Conservation (phyloP, 306 rosid species). For the Prunus kanzakura region DNA sequence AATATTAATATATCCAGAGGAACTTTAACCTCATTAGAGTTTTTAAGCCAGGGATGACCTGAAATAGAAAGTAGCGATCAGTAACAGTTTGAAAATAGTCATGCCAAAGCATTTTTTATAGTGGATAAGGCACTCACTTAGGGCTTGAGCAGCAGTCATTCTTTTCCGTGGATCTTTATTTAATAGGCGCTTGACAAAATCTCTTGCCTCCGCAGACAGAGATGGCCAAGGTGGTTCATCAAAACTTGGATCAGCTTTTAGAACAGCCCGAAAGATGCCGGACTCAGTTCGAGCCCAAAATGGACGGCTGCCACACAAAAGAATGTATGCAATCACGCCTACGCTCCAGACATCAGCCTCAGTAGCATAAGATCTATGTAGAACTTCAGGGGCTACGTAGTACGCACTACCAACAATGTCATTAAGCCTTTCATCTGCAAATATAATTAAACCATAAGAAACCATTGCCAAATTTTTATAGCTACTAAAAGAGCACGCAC, state of each 20-base stretch:
- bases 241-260: constrained; percentile 86
- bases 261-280: constrained; percentile 82
- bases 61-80: constrained; percentile 33
- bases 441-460: constrained; percentile 21
- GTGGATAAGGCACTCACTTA: constrained; percentile 47
- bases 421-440: constrained; percentile 87
- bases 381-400: constrained; percentile 96
- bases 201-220: constrained; percentile 65
- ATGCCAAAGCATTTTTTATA: constrained; percentile 1
- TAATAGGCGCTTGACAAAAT: constrained; percentile 78
- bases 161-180: constrained; percentile 91
- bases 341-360: constrained; percentile 97
- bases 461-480: constrained; percentile 10
- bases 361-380: constrained; percentile 80
- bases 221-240: constrained; percentile 98
- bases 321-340: constrained; percentile 91
- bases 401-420: constrained; percentile 99
- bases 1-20: constrained; percentile 76
- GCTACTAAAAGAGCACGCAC: neutral
- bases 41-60: constrained; percentile 94
- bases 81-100: constrained; percentile 21
- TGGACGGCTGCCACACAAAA: constrained; percentile 95
- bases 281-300: constrained; percentile 98
- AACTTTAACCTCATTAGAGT: constrained; percentile 51
- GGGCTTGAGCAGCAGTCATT: constrained; percentile 90